Evolutionary conservation across 148 eudicot species (phyloP).

Genomic region (Rhododendron henanense): DNA sequence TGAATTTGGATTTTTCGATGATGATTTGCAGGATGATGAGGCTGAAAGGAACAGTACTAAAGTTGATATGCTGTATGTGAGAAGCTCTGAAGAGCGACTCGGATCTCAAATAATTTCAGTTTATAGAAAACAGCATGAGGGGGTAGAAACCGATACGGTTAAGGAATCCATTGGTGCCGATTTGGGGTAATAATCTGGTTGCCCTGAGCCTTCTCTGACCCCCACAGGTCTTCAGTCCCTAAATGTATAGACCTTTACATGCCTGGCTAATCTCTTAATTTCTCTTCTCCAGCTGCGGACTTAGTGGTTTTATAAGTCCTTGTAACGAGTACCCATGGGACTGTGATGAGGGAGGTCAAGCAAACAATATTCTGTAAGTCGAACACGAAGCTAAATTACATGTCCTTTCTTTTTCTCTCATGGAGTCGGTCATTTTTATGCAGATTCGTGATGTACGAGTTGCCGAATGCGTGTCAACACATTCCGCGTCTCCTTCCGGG

Average conservation of each 20-base stretch:
- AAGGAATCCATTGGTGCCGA: not conserved
- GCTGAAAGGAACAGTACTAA: not conserved
- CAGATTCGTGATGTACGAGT: constrained; percentile 25
- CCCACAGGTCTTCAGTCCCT: no score
- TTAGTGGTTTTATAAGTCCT: constrained; percentile 2
- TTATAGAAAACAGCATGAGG: no score
- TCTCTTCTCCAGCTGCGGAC: constrained; percentile 10
- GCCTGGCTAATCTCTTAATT: no score
- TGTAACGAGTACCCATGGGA: not conserved
- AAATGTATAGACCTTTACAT: no score
- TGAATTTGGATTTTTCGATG: not conserved
- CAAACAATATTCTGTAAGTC: constrained; percentile 16
- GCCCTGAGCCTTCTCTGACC: not conserved
- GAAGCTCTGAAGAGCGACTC: not conserved
- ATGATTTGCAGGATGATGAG: not conserved
- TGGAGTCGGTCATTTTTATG: not conserved
- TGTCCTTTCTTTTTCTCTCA: not conserved
- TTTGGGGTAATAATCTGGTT: not conserved
- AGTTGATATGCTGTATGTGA: not conserved
- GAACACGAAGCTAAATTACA: not conserved
- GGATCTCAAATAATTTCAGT: not conserved
- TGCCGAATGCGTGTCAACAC: not conserved
- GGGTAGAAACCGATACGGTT: not conserved
- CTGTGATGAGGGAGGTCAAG: not conserved
- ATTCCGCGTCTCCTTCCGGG: constrained; percentile 22